phyloP scores from a whole-genome alignment of 2,329 filamentous ascomycete species.

The Nigrospora oryzae region DNA sequence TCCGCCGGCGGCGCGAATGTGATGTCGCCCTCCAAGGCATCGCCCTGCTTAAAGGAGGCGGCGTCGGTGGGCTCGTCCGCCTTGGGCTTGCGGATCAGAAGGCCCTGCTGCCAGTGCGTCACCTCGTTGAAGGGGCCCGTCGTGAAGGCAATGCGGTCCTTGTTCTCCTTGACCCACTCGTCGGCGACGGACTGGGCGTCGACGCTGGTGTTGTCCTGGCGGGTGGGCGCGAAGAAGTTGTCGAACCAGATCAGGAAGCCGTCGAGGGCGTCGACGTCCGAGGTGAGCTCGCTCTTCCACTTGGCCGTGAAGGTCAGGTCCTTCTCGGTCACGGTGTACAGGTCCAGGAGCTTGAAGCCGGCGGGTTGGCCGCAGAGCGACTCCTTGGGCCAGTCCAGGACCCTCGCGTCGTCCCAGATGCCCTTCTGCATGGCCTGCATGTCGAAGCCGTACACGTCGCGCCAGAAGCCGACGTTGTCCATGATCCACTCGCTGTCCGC shows the following conservation, averaged over 20 bases:
- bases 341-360: slow-evolving; percentile 66
- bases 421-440: slow-evolving; percentile 84
- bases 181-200: slow-evolving; percentile 46
- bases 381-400: slow-evolving; percentile 59
- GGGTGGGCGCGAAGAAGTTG: slow-evolving; percentile 71
- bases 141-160: slow-evolving; percentile 72
- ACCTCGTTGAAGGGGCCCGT: slow-evolving; percentile 69
- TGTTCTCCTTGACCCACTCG: slow-evolving; percentile 46
- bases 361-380: slow-evolving; percentile 51
- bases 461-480: slow-evolving; percentile 79
- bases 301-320: slow-evolving; percentile 69
- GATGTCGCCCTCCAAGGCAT: slow-evolving; percentile 57
- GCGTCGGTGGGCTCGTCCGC: slow-evolving; percentile 29
- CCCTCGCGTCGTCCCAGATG: slow-evolving; percentile 73
- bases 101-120: slow-evolving; percentile 87
- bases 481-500: slow-evolving; percentile 69
- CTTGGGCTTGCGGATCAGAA: slow-evolving; percentile 58
- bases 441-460: slow-evolving; percentile 88
- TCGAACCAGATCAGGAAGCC: slow-evolving; percentile 93
- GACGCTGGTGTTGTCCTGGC: slow-evolving; percentile 31
- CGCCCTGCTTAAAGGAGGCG: slow-evolving; percentile 37
- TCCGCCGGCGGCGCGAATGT: slow-evolving; percentile 62
- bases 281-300: slow-evolving; percentile 54
- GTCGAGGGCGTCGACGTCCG: slow-evolving; percentile 63
- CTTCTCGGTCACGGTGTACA: slow-evolving; percentile 62